Evolutionary conservation across 2,329 filamentous ascomycete species (phyloP).

Genomic region (Clonostachys rhizophaga): DNA sequence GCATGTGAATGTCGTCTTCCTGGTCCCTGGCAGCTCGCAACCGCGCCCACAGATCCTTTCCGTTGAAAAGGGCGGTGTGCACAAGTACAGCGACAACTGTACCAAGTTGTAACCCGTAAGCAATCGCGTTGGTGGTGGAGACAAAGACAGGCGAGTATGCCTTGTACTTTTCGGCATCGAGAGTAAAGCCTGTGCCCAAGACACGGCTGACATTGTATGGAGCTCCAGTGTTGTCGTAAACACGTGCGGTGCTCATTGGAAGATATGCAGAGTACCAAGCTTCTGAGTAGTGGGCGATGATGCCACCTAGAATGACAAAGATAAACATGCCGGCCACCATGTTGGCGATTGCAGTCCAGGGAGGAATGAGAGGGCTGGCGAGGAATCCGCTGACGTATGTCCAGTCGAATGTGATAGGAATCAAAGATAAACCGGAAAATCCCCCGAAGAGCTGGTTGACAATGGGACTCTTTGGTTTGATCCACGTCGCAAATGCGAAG

Average conservation of each 20-base stretch:
- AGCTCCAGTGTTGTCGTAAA: slow-evolving; percentile 55
- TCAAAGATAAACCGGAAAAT: slow-evolving; percentile 52
- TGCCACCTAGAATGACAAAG: slow-evolving; percentile 42
- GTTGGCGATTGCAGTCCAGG: slow-evolving; percentile 57
- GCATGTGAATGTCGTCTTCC: slow-evolving; percentile 44
- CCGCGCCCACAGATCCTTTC: slow-evolving; percentile 35
- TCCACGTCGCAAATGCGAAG: slow-evolving; percentile 59
- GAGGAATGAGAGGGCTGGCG: slow-evolving; percentile 51
- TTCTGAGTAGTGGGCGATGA: slow-evolving; percentile 46
- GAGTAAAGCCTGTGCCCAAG: slow-evolving; percentile 41
- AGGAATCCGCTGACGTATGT: slow-evolving; percentile 53
- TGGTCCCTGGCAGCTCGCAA: slow-evolving; percentile 24
- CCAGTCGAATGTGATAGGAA: slow-evolving; percentile 67
- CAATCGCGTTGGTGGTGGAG: slow-evolving; percentile 48
- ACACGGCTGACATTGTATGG: slow-evolving; percentile 53
- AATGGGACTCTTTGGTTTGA: slow-evolving; percentile 53
- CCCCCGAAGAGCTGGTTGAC: slow-evolving; percentile 65
- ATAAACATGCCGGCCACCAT: slow-evolving; percentile 46
- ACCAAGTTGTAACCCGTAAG: slow-evolving; percentile 54
- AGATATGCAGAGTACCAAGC: slow-evolving; percentile 49
- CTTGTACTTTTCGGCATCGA: slow-evolving; percentile 52
- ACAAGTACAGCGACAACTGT: slow-evolving; percentile 46
- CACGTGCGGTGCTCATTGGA: slow-evolving; percentile 46
- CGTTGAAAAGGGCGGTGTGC: slow-evolving; percentile 47
- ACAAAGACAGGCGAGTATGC: slow-evolving; percentile 51